Evolutionary conservation across 495 filamentous ascomycete genomes (phyloP), one percentile per base, ranked within the genome.

Genomic region (Jackrogersella minutella): DNA sequence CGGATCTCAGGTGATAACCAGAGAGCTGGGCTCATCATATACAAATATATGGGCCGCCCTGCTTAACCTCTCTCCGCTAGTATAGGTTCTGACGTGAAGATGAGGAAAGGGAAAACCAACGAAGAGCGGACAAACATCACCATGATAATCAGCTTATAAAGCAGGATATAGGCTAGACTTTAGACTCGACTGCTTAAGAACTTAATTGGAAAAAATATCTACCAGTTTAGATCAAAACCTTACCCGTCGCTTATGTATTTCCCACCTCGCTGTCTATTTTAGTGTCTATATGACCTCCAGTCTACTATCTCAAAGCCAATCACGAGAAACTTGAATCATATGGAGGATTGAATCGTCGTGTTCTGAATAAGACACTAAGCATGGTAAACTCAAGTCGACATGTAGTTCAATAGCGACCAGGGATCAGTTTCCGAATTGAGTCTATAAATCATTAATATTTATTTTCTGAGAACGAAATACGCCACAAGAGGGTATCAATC

Each of bases 401-500:
- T 34, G 14, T 24, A 59, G 33, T 47, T 30, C 14, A 47, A 13
- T n/a, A 11, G 31, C 24, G 43, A 47, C 43, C 41, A 62, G 40
- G 51, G 46, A 64, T 51, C 44, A 54, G 33, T 52, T 61, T 58
- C 64, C 46, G 55, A 73, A 66, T 55, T 66, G 36, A 52, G 56
- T 66, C 58, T 71, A 66, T 69, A 47, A 49, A 66, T 66, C 61
- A 69, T 68, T 59, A 71, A 40, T 65, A 62, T 40, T 64, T 36
- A n/a, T 49, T 66, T 53, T 58, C 14, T 36, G 46, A 34, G 51
- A 64, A 68, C 62, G 34, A 59, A 56, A 65, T 64, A 57, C 41
- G 66, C 69, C 43, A 61, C 34, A 44, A 40, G 13, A 68, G 61
- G 69, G 65, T 72, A 71, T 72, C 57, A 59, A 53, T 61, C 62